phyloP scores from a whole-genome alignment of 2,329 filamentous ascomycete genomes.

The Aspergillus fischeri region DNA sequence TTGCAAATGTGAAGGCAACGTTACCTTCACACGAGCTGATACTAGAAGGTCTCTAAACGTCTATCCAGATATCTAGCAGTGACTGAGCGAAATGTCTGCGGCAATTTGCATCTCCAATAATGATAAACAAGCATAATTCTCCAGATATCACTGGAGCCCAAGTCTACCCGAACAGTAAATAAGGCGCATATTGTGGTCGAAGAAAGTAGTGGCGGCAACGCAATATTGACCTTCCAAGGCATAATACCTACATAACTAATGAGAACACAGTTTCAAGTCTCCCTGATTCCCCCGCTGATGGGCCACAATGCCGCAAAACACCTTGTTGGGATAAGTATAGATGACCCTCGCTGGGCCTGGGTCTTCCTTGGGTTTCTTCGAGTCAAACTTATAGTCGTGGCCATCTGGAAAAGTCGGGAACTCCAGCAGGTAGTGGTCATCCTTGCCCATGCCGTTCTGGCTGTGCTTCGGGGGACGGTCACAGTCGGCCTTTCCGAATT shows the following conservation, averaged over 20 bases:
- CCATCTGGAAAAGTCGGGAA: not conserved
- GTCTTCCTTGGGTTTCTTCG: slow-evolving; percentile 1
- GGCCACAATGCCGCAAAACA: not conserved
- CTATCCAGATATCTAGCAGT: not conserved
- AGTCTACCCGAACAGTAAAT: not conserved
- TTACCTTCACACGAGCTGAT: not conserved
- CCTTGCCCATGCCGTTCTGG: not conserved
- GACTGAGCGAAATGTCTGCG: not conserved
- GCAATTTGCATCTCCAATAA: not conserved
- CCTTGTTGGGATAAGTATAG: slow-evolving; percentile 1
- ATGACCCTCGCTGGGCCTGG: not conserved
- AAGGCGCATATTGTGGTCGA: not conserved
- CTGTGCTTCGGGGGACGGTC: not conserved
- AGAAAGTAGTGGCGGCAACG: not conserved
- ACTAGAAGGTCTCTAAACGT: not conserved
- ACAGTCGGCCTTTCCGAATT: not conserved
- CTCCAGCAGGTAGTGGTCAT: not conserved
- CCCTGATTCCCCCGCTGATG: not conserved
- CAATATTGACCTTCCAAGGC: not conserved
- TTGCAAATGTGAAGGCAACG: not conserved
- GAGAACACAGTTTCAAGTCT: not conserved
- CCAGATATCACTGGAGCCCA: not conserved
- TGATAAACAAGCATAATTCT: not conserved
- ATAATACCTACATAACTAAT: not conserved
- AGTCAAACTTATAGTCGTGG: not conserved